phyloP scores from a whole-genome alignment of 495 filamentous ascomycete genomes.

The Neurospora sp. region DNA sequence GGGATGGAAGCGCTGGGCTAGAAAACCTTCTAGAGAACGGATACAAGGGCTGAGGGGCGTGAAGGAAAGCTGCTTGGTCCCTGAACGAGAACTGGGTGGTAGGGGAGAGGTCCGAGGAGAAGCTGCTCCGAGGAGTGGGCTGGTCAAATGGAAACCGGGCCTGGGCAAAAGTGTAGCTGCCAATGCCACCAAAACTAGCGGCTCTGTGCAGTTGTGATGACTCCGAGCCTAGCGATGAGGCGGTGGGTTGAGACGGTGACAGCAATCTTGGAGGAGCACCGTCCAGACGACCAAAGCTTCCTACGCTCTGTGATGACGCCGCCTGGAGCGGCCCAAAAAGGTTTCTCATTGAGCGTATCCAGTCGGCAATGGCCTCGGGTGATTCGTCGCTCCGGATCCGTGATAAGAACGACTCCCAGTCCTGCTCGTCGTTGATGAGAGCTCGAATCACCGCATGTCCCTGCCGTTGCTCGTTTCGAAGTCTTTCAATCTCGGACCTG shows the following conservation, averaged over 20 bases:
- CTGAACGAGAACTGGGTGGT: not conserved
- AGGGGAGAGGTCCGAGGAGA: not conserved
- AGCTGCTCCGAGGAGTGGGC: not conserved
- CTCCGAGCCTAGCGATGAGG: not conserved
- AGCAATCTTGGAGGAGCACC: not conserved
- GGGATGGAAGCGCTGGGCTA: not conserved
- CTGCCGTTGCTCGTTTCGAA: slow-evolving; percentile 19
- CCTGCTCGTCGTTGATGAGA: slow-evolving; percentile 14
- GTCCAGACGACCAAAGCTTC: not conserved
- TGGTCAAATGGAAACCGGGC: not conserved
- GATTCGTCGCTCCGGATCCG: slow-evolving; percentile 17
- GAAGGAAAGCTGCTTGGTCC: not conserved
- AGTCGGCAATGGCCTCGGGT: slow-evolving; percentile 19
- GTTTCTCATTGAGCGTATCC: slow-evolving; percentile 13
- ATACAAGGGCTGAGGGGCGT: not conserved
- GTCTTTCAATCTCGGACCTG: slow-evolving; percentile 21
- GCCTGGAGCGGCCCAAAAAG: not conserved
- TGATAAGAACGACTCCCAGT: slow-evolving; percentile 13
- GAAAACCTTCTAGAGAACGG: not conserved
- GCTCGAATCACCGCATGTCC: slow-evolving; percentile 19
- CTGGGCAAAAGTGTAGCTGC: slow-evolving; percentile 2
- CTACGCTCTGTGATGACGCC: not conserved
- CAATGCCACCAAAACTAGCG: slow-evolving; percentile 2
- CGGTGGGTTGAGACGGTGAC: not conserved
- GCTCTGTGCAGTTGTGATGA: not conserved